Evolutionary conservation across 2,329 filamentous ascomycete genomes (phyloP).

Genomic region (Nothomitra cinnamomea): DNA sequence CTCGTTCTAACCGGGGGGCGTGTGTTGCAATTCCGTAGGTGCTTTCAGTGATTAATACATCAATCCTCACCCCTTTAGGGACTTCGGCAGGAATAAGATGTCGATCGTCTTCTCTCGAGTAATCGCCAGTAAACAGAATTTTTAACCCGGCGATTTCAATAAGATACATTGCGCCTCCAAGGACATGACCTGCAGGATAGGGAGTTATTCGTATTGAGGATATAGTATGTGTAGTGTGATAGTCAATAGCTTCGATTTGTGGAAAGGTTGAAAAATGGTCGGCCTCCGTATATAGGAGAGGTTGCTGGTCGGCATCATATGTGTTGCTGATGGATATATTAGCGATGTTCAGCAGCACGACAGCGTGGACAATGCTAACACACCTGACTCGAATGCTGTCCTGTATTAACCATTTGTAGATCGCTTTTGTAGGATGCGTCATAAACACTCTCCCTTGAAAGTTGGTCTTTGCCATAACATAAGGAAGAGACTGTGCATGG

Average conservation of each 20-base stretch:
- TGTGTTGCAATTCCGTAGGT: slow-evolving; percentile 94
- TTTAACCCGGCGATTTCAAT: slow-evolving; percentile 95
- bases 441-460: slow-evolving; percentile 95
- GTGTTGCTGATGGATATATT: slow-evolving; percentile 36
- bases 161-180: slow-evolving; percentile 95
- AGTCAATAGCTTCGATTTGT: slow-evolving; percentile 92
- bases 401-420: slow-evolving; percentile 98
- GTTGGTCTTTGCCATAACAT: slow-evolving; percentile 94
- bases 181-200: slow-evolving; percentile 92
- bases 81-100: slow-evolving; percentile 91
- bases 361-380: slow-evolving; percentile 20
- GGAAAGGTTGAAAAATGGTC: slow-evolving; percentile 90
- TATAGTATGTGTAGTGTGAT: slow-evolving; percentile 93
- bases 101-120: slow-evolving; percentile 86
- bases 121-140: slow-evolving; percentile 94
- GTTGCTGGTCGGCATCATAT: slow-evolving; percentile 43
- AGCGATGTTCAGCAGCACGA: slow-evolving; percentile 3
- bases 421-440: slow-evolving; percentile 97
- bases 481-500: slow-evolving; percentile 95
- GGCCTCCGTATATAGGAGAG: slow-evolving; percentile 76
- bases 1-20: slow-evolving; percentile 75
- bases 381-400: slow-evolving; percentile 85
- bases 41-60: slow-evolving; percentile 92
- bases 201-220: slow-evolving; percentile 93
- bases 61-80: slow-evolving; percentile 74